Base-by-base conservation (phyloP, 371 early-diverging fungal species). In the Mucor mucedo region DNA sequence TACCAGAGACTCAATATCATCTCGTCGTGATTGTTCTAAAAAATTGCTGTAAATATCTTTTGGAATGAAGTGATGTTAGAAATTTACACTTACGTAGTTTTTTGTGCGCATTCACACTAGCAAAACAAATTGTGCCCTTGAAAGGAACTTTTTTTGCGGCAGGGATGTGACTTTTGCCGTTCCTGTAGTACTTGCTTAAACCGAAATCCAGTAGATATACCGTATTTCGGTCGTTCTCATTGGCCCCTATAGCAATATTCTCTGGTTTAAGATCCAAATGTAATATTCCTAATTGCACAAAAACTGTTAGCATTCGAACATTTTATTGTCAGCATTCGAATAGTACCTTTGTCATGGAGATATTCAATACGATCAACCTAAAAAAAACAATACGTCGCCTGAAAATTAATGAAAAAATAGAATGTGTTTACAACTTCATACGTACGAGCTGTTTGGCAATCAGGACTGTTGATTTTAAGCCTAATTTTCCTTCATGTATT, bases 161-260 rank as follows among this genome's bases (percentile, higher is more conserved):
- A 7, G 3, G 35, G 35, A 93, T 70, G 97, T 97, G 82, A 98
- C 95, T 95, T 69, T 90, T 90, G 30, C 95, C 93, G 69, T 95
- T 92, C 41, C 95, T 87, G 74, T 92, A 98, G 63, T 91, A 90
- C 75, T 98, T 99, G 47, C 97, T 95, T 59, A 99, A 84, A 49
- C 99, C 99, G 84, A 98, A 96, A 78, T 99, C 99, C 61, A 99
- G 97, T 58, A 98, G 89, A 76, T 95, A 95, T 39, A 99, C 92
- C 61, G 92, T 93, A 71, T 95, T 93, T 38, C 91, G 91, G 3
- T 35, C 35, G 52, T 91, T 90, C 70, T 90, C 91, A 40, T 92
- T 94, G 60, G 91, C 83, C 50, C 98, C 98, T 95, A 98, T 96
- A 62, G 98, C 80, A 77, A 99, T 98, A 87, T 99, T 99, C 77